phyloP scores from a whole-genome alignment of 257 asterid genomes.

The Nicotiana tomentosiformis region DNA sequence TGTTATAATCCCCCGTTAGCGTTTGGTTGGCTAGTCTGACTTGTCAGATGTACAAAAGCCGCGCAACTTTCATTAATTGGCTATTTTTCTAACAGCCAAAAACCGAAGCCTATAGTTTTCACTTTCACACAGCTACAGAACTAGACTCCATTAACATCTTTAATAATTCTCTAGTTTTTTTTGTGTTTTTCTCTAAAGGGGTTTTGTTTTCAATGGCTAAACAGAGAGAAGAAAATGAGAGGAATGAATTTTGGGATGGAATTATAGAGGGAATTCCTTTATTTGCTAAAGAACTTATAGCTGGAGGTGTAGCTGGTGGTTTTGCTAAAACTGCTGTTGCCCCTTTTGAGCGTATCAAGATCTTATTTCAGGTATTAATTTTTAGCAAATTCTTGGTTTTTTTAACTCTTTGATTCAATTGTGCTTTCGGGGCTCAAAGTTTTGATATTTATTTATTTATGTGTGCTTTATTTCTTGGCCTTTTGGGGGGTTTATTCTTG shows the following conservation, averaged over 20 bases:
- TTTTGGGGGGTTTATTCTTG: not conserved
- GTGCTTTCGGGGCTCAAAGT: not conserved
- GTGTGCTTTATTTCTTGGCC: not conserved
- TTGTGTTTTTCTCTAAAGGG: not conserved
- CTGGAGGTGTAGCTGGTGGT: slow-evolving; percentile 97
- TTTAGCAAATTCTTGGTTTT: not conserved
- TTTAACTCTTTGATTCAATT: not conserved
- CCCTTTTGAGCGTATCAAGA: slow-evolving; percentile 93
- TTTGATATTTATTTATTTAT: not conserved
- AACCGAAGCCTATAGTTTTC: not conserved
- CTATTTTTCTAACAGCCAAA: not conserved
- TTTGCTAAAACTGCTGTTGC: slow-evolving; percentile 88
- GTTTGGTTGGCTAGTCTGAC: not conserved
- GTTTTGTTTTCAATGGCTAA: slow-evolving; percentile 38
- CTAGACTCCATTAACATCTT: not conserved
- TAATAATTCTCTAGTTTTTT: not conserved
- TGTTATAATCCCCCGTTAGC: too few species aligned
- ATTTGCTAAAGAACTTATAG: slow-evolving; percentile 72
- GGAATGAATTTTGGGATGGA: slow-evolving; percentile 28
- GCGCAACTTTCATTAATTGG: not conserved
- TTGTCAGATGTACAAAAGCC: not conserved
- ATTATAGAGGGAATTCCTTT: slow-evolving; percentile 59
- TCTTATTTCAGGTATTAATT: slow-evolving; percentile 74
- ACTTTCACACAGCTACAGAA: not conserved
- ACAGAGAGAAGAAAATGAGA: slow-evolving; percentile 33